These are phyloP conservation scores for Xerocomus spinulosus DNA, from an alignment of 768 basidiomycete species.

Conservation along the genomic window DNA sequence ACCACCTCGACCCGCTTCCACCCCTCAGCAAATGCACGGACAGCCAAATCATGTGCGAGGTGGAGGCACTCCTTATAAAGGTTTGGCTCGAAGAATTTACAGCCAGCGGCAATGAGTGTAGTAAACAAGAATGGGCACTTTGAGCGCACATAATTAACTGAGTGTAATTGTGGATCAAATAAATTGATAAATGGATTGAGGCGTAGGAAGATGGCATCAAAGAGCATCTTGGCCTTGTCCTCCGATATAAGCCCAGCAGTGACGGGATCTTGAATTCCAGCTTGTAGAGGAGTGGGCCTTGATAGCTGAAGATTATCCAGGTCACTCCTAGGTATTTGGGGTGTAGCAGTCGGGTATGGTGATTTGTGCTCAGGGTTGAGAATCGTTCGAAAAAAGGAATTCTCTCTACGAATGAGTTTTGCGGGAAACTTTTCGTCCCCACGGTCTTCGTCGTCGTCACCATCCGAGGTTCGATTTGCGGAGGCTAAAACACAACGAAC, in stretches of 20 bases:
- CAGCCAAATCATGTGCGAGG: conserved; percentile 69
- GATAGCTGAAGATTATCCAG: conserved; percentile 33
- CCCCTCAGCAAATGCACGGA: conserved; percentile 72
- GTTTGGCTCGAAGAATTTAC: conserved; percentile 76
- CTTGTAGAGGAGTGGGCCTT: conserved; percentile 34
- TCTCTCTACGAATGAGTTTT: conserved; percentile 69
- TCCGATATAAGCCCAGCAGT: conserved; percentile 66
- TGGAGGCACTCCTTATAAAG: conserved; percentile 64
- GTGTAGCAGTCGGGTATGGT: conserved; percentile 27
- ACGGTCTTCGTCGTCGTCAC: conserved; percentile 66
- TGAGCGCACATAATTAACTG: conserved; percentile 71
- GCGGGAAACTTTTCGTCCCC: conserved; percentile 69
- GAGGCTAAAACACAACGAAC: conserved; percentile 16
- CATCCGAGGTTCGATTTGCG: conserved; percentile 27
- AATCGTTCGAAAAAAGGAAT: conserved; percentile 80
- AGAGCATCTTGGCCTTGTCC: conserved; percentile 63
- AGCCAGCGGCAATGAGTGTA: conserved; percentile 75
- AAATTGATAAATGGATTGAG: conserved; percentile 88
- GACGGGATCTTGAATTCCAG: conserved; percentile 61
- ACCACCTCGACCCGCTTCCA: conserved; percentile 83
- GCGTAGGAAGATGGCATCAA: conserved; percentile 75
- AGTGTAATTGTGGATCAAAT: conserved; percentile 84
- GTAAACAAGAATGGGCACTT: conserved; percentile 84
- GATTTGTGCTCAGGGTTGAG: conserved; percentile 64
- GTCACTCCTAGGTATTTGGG: conserved; percentile 31